Conservation (phyloP, 352 stramenopile species). For the Phytophthora parvispora region DNA sequence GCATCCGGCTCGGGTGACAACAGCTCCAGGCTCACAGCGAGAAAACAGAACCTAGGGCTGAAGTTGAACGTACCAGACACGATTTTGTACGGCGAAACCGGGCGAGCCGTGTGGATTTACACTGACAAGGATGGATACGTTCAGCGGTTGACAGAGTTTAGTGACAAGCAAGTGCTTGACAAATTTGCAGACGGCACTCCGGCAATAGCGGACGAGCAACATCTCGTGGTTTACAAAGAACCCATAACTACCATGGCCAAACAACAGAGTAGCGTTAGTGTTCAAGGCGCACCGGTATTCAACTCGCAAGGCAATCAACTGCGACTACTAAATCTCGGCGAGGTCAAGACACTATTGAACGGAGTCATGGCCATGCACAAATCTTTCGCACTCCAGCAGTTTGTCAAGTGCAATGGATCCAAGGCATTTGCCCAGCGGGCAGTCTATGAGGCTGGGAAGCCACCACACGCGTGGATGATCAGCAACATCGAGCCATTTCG, state of each 20-base stretch:
- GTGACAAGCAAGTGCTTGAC: constrained; percentile 81
- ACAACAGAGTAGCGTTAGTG: not conserved
- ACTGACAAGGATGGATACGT: constrained; percentile 77
- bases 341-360: constrained; percentile 78
- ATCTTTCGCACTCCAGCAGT: constrained; percentile 80
- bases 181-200: constrained; percentile 50
- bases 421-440: constrained; percentile 80
- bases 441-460: constrained; percentile 71
- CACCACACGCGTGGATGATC: constrained; percentile 83
- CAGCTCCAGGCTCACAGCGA: constrained; percentile 6
- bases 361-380: constrained; percentile 70
- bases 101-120: constrained; percentile 78
- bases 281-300: constrained; percentile 23
- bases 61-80: constrained; percentile 85
- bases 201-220: constrained; percentile 41
- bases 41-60: constrained; percentile 29
- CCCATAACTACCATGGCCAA: constrained; percentile 35
- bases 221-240: constrained; percentile 82
- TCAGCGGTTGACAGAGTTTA: constrained; percentile 70
- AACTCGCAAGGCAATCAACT: constrained; percentile 70
- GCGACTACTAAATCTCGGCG: constrained; percentile 64
- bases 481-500: constrained; percentile 72
- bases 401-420: constrained; percentile 74
- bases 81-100: constrained; percentile 83
- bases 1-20: not conserved